Evolutionary conservation across 805 yeast genomes (phyloP).

Genomic region (Hanseniaspora taiwanica): DNA sequence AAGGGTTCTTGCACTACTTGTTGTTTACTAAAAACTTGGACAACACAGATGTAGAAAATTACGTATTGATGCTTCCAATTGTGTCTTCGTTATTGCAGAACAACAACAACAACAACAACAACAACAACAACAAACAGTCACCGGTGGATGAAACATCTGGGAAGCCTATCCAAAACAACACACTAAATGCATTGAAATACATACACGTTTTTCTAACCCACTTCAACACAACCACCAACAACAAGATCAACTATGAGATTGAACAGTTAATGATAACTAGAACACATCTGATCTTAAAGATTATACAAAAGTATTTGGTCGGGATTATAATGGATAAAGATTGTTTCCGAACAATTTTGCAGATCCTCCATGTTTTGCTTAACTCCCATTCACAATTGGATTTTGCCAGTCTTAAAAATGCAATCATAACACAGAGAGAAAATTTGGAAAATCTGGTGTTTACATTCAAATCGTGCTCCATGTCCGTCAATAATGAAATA

Average conservation of each 20-base stretch:
- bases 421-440: neutral
- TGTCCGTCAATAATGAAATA: neutral
- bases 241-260: conserved; percentile 18
- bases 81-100: conserved; percentile 11
- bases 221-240: conserved; percentile 4
- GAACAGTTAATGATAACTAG: conserved; percentile 36
- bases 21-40: conserved; percentile 37
- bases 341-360: conserved; percentile 44
- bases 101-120: conserved; percentile 23
- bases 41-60: conserved; percentile 27
- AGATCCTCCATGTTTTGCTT: conserved; percentile 33
- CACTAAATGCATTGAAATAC: neutral
- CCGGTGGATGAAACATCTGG: neutral
- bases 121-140: neutral
- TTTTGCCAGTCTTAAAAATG: neutral
- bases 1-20: conserved; percentile 56
- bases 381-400: neutral
- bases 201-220: neutral
- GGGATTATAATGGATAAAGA: conserved; percentile 59
- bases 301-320: conserved; percentile 43
- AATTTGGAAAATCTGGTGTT: neutral
- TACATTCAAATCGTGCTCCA: neutral
- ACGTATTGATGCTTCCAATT: conserved; percentile 42
- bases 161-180: too few relatives aligned
- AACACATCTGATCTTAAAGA: conserved; percentile 38